Base-by-base conservation (phyloP, 1,284 basidiomycete species). In the Moesziomyces globuligerus region DNA sequence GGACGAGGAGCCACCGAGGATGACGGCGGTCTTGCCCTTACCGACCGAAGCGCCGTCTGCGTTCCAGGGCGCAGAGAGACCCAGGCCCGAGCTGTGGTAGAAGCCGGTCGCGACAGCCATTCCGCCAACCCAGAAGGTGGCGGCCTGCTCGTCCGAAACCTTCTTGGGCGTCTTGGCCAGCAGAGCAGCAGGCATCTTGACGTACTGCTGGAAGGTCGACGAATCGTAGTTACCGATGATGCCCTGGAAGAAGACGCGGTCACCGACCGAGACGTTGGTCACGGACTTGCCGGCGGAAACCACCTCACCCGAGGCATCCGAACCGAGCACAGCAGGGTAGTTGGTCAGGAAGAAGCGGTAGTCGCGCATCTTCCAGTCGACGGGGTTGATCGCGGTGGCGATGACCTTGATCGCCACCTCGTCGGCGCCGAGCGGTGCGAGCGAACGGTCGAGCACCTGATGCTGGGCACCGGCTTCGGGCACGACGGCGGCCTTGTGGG, bases 161-260 rank as follows among this genome's bases (percentile, higher is more conserved):
- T 68, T 72, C 15, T 36, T 37, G 21, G 75, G 76, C n/a, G 70
- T 75, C 32, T 58, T 55, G 21, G 60, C 54, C 11, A 59, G 58
- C 17, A 76, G 59, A 3, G 37, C 37, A 18, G 69, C 72, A n/a
- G 72, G 72, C 38, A 76, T 59, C 46, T 60, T 57, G 44, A 32
- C 47, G 42, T 78, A 73, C 46, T 77, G 65, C 50, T 78, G 76
- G 60, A 75, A 76, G 15, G 75, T 78, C 20, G 45, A 50, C 17
- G 46, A 40, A n/a, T 67, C 61, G 46, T 62, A 49, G 13, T 64
- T 47, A 17, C 66, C 66, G 1, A 77, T 41, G 44, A 67, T 73
- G n/a, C 76, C 76, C 48, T 78, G 75, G 64, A 75, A 78, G 50
- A 73, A 78, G 39, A 76, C 75, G 1, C 75, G 68, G 18, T 75